phyloP scores from a whole-genome alignment of 768 basidiomycete species.

The Lentinula raphanica region DNA sequence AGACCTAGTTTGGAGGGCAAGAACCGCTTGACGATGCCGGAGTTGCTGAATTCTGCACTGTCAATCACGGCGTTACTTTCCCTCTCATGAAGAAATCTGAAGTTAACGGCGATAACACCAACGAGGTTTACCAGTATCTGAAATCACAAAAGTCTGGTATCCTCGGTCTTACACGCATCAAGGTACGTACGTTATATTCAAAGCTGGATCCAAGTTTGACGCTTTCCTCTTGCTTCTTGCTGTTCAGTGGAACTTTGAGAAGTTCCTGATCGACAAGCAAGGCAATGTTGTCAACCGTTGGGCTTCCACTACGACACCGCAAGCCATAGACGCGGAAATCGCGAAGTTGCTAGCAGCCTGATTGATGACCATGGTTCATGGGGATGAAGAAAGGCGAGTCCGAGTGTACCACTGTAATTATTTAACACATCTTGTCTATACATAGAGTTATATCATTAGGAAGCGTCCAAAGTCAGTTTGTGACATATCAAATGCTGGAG shows the following conservation, averaged over 20 bases:
- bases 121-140: constrained; percentile 81
- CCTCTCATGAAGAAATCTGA: constrained; percentile 91
- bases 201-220: neutral
- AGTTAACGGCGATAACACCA: constrained; percentile 83
- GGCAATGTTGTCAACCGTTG: constrained; percentile 72
- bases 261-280: constrained; percentile 77
- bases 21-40: constrained; percentile 79
- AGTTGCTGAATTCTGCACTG: constrained; percentile 67
- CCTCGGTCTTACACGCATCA: constrained; percentile 67
- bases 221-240: neutral
- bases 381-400: neutral
- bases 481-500: no score
- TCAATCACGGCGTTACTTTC: constrained; percentile 88
- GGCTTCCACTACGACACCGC: constrained; percentile 71
- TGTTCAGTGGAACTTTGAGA: constrained; percentile 84
- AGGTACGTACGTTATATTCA: constrained; percentile 34
- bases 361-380: no score
- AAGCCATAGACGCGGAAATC: constrained; percentile 56
- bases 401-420: neutral
- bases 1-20: constrained; percentile 86
- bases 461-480: no score
- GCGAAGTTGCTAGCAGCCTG: constrained; percentile 38
- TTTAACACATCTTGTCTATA: neutral
- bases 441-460: neutral
- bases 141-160: constrained; percentile 76